phyloP scores from a whole-genome alignment of 805 yeast species.

The Danielozyma ontarioensis region DNA sequence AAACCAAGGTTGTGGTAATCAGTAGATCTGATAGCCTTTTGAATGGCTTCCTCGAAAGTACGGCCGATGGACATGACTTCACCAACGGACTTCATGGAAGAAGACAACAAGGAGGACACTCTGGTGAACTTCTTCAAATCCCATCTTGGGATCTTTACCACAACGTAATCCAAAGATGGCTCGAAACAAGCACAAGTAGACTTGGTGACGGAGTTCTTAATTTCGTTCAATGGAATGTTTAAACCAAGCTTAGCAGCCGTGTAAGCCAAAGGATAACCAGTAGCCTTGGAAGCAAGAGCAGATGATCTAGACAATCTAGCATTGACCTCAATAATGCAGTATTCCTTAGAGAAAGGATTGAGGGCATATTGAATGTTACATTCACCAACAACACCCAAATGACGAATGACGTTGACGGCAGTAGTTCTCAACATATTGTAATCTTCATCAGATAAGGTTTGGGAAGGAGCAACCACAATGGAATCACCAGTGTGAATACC shows the following conservation, averaged over 20 bases:
- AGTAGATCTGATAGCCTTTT: conserved; percentile 93
- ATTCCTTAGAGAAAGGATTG: conserved; percentile 89
- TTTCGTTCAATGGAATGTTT: conserved; percentile 86
- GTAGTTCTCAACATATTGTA: conserved; percentile 97
- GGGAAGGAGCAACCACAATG: conserved; percentile 97
- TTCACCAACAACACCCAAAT: conserved; percentile 98
- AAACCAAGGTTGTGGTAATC: conserved; percentile 96
- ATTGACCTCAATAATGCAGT: conserved; percentile 95
- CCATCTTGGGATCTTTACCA: conserved; percentile 98
- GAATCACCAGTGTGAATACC: conserved; percentile 99
- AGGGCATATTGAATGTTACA: conserved; percentile 97
- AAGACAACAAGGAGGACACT: conserved; percentile 80
- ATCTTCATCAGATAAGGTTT: conserved; percentile 93
- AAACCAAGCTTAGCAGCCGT: conserved; percentile 96
- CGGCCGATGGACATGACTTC: conserved; percentile 98
- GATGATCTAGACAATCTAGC: conserved; percentile 97
- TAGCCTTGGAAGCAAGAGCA: conserved; percentile 98
- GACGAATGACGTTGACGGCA: conserved; percentile 95
- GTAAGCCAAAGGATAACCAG: conserved; percentile 97
- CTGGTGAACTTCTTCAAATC: conserved; percentile 93
- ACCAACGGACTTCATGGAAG: conserved; percentile 98
- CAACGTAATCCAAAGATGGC: conserved; percentile 95
- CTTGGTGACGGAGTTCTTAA: conserved; percentile 88
- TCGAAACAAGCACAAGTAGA: conserved; percentile 95
- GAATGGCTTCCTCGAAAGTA: conserved; percentile 96